Conservation (phyloP, 345 rosid genomes). For the Laguncularia racemosa region DNA sequence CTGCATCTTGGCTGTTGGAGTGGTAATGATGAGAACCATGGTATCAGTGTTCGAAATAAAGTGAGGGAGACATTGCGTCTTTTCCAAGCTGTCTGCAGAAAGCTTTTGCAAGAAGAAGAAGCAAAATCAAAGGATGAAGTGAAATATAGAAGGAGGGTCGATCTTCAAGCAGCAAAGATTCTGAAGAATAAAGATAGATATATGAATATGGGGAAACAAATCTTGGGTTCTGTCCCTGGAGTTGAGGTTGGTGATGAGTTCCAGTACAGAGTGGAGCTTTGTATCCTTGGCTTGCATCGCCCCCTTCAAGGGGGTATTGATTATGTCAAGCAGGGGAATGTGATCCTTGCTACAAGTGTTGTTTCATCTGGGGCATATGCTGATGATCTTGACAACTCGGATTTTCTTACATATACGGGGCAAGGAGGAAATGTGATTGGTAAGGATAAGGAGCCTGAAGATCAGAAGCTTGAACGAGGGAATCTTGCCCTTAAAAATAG, state of each 20-base stretch:
- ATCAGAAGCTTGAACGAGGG: slow-evolving; percentile 68
- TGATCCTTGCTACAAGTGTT: slow-evolving; percentile 51
- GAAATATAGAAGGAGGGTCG: slow-evolving; percentile 50
- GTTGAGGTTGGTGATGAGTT: slow-evolving; percentile 79
- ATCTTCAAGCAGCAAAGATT: slow-evolving; percentile 46
- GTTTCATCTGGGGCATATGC: slow-evolving; percentile 73
- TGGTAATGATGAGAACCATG: slow-evolving; percentile 15
- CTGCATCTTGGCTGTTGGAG: slow-evolving; percentile 16
- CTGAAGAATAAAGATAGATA: slow-evolving; percentile 44
- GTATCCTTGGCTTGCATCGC: slow-evolving; percentile 69
- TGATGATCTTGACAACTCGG: slow-evolving; percentile 50
- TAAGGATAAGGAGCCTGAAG: slow-evolving; percentile 51
- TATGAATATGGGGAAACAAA: slow-evolving; percentile 30
- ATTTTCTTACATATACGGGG: slow-evolving; percentile 63
- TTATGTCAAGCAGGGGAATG: slow-evolving; percentile 30
- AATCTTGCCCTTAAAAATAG: slow-evolving; percentile 76
- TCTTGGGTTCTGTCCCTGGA: slow-evolving; percentile 74
- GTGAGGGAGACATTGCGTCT: slow-evolving; percentile 78
- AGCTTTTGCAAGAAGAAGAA: slow-evolving; percentile 70
- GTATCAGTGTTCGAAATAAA: slow-evolving; percentile 35
- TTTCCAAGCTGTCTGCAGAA: slow-evolving; percentile 61
- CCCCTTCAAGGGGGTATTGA: slow-evolving; percentile 72
- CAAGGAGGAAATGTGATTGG: slow-evolving; percentile 63
- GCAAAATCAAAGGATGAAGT: slow-evolving; percentile 26
- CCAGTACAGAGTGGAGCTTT: slow-evolving; percentile 69